These are phyloP conservation scores for Arachnopeziza araneosa DNA, from an alignment of 2,329 filamentous ascomycete genomes.

Conservation along the genomic window DNA sequence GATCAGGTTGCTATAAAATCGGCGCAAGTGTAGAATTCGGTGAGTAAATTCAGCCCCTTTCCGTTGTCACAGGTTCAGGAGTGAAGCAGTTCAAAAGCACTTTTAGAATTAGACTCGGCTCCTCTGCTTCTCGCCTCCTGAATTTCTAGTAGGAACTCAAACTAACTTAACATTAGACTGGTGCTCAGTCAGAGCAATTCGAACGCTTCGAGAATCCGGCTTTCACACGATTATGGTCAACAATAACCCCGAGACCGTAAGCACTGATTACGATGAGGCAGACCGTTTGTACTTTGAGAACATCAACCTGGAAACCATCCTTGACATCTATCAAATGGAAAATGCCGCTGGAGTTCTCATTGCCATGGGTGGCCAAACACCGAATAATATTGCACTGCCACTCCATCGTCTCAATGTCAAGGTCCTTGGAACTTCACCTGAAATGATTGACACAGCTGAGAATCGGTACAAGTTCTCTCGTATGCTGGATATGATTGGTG, in stretches of 20 bases:
- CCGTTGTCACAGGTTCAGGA: too few species aligned
- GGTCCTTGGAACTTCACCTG: constrained; percentile 89
- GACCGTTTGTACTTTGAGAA: constrained; percentile 96
- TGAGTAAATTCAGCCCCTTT: too few species aligned
- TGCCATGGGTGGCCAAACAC: constrained; percentile 95
- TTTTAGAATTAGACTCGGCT: too few species aligned
- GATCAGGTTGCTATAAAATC: constrained; percentile 94
- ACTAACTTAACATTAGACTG: too few species aligned
- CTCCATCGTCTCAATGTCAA: constrained; percentile 86
- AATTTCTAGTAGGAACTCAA: too few species aligned
- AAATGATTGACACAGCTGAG: constrained; percentile 98
- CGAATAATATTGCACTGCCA: constrained; percentile 93
- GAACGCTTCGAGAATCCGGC: constrained; percentile 76
- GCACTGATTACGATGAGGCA: constrained; percentile 89
- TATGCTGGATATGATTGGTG: constrained; percentile 89
- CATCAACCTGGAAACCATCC: constrained; percentile 81
- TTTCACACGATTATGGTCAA: constrained; percentile 97
- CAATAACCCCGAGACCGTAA: constrained; percentile 85
- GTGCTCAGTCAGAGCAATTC: constrained; percentile 93
- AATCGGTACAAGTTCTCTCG: constrained; percentile 98
- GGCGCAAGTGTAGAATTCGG: constrained; percentile 97
- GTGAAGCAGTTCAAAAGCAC: too few species aligned
- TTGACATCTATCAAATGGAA: constrained; percentile 92
- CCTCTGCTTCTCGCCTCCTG: too few species aligned
- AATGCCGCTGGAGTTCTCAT: constrained; percentile 78